phyloP scores from a whole-genome alignment of 306 rosid genomes.

The Vigna nakashimae region DNA sequence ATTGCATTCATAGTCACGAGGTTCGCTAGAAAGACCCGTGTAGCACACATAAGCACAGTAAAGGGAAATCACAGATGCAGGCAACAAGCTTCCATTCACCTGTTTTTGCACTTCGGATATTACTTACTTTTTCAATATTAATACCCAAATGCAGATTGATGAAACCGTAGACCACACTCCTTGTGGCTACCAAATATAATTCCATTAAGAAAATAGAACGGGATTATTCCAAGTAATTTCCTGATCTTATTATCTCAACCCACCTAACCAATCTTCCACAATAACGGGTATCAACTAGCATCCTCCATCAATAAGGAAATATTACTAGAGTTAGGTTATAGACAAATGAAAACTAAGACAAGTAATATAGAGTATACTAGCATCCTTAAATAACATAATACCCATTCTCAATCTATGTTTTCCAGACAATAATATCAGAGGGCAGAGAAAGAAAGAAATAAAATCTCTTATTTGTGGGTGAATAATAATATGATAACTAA shows the following conservation, averaged over 20 bases:
- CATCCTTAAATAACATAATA: no score
- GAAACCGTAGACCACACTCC: slow-evolving; percentile 32
- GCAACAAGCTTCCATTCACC: slow-evolving; percentile 97
- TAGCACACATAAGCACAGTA: slow-evolving; percentile 91
- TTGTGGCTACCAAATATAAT: not conserved
- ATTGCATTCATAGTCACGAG: slow-evolving; percentile 81
- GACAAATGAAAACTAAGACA: not conserved
- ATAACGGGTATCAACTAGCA: not conserved
- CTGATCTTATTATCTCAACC: not conserved
- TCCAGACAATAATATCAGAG: not conserved
- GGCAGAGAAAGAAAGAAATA: not conserved
- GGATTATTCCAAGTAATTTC: slow-evolving; percentile 10
- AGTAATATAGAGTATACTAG: no score
- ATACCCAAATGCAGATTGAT: slow-evolving; percentile 20
- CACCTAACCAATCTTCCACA: not conserved
- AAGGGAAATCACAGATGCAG: slow-evolving; percentile 91
- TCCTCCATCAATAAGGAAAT: not conserved
- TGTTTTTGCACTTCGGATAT: slow-evolving; percentile 51
- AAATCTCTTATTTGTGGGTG: not conserved
- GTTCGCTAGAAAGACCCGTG: slow-evolving; percentile 95
- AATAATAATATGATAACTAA: not conserved
- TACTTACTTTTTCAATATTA: slow-evolving; percentile 2
- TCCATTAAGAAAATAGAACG: slow-evolving; percentile 13
- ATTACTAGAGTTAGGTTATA: not conserved
- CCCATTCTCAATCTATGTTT: not conserved